Evolutionary conservation across 1,284 basidiomycete species (phyloP).

Genomic region (Boletellus dicymbophilus): DNA sequence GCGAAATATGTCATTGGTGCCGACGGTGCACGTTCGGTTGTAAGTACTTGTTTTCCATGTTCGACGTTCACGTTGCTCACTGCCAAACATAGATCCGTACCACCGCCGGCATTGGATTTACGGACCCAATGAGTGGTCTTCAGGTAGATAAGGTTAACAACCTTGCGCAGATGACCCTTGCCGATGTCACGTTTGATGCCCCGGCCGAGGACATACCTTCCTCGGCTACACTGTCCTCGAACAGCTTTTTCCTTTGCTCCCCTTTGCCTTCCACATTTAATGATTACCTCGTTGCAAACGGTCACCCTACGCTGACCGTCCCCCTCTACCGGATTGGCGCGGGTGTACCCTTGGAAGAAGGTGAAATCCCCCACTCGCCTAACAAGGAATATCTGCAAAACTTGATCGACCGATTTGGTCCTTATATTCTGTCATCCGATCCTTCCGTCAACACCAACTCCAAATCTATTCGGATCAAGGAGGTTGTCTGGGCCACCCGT

Average conservation of each 20-base stretch:
- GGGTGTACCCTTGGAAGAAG: slow-evolving; percentile 34
- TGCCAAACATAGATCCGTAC: slow-evolving; percentile 16
- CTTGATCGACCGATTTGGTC: slow-evolving; percentile 39
- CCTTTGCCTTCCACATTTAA: slow-evolving; percentile 31
- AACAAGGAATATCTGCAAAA: slow-evolving; percentile 38
- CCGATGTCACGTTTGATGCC: slow-evolving; percentile 21
- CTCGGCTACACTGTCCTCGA: slow-evolving; percentile 11
- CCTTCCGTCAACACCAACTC: slow-evolving; percentile 22
- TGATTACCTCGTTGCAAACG: slow-evolving; percentile 18
- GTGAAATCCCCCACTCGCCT: slow-evolving; percentile 33
- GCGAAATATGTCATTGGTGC: slow-evolving; percentile 55
- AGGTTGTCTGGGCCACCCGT: slow-evolving; percentile 39
- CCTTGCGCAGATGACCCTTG: slow-evolving; percentile 23
- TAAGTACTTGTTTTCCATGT: slow-evolving; percentile 27
- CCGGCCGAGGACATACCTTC: not conserved
- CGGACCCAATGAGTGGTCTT: slow-evolving; percentile 13
- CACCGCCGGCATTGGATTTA: slow-evolving; percentile 19
- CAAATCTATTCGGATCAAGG: slow-evolving; percentile 25
- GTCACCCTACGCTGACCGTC: slow-evolving; percentile 4
- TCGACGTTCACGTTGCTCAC: not conserved
- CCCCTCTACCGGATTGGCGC: slow-evolving; percentile 36
- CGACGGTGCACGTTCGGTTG: slow-evolving; percentile 55
- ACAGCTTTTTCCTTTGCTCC: slow-evolving; percentile 32
- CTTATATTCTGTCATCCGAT: slow-evolving; percentile 8
- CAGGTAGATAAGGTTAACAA: slow-evolving; percentile 1